Conservation (phyloP, 768 basidiomycete genomes). For the Tremella fuciformis region DNA sequence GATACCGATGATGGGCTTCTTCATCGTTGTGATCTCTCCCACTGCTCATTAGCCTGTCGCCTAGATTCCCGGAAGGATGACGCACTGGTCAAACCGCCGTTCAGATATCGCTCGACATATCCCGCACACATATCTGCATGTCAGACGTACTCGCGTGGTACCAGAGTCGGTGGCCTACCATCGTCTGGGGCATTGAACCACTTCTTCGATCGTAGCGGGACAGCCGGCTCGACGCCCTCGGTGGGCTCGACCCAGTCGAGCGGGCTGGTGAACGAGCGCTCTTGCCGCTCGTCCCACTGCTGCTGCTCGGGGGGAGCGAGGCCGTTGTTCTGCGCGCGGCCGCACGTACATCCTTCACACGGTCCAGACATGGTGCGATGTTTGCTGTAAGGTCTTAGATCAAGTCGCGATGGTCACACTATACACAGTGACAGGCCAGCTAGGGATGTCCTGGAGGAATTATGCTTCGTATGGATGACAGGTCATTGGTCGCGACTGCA, state of each 20-base stretch:
- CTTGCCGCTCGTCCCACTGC: neutral
- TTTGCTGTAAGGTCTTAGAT: neutral
- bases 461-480: neutral
- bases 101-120: slow-evolving; percentile 45
- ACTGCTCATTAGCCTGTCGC: slow-evolving; percentile 1
- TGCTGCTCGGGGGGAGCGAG: slow-evolving; percentile 12
- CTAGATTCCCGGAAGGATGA: neutral
- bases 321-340: slow-evolving; percentile 20
- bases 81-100: slow-evolving; percentile 34
- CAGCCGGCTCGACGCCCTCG: slow-evolving; percentile 41
- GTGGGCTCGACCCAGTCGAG: slow-evolving; percentile 24
- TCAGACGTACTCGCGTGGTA: neutral
- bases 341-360: slow-evolving; percentile 37
- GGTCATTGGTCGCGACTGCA: neutral
- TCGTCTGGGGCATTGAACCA: slow-evolving; percentile 46
- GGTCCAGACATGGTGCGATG: neutral
- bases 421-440: neutral
- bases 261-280: slow-evolving; percentile 37
- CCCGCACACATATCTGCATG: slow-evolving; percentile 34
- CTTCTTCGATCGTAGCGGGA: slow-evolving; percentile 40
- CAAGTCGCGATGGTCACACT: neutral
- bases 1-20: slow-evolving; percentile 47
- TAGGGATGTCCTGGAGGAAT: neutral
- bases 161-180: slow-evolving; percentile 18
- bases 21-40: slow-evolving; percentile 23